Evolutionary conservation across 768 basidiomycete genomes (phyloP), one percentile per base, ranked within the genome.

Genomic region (Paxillus rubicundulus): DNA sequence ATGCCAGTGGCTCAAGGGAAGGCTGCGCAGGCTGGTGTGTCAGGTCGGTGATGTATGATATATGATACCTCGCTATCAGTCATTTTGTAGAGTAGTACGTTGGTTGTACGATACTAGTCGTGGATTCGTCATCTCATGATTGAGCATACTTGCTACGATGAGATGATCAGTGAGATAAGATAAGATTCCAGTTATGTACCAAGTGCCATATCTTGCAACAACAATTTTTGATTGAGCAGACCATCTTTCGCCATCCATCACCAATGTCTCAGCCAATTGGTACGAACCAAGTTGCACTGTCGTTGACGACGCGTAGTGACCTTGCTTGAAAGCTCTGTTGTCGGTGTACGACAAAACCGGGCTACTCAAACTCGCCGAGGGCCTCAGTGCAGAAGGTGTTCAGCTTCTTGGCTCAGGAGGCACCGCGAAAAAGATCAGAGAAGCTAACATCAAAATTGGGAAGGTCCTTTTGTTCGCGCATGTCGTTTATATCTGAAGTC

Each of bases 311-410:
- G 9, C 7, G 0, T 27, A 9, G 49, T 59, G 44, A 61, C 45
- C 18, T 43, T 58, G 3, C 47, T 51, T 24, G 50, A 55, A 53
- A 92, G 96, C 95, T 18, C 75, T 99, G 50, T 75, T 99, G 47
- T 97, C 94, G 28, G 97, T 98, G 50, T 98, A 97, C 67, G 96
- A 98, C 77, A 99, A 99, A 74, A 81, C 87, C 45, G 82, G 85
- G 64, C 82, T 99, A 44, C 70, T 98, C 52, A 87, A 94, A 49
- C 81, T 99, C 43, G 97, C 97, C 20, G 79, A 82, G 59, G 90
- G 86, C n/a, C 84, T 98, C 53, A 77, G 82, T 52, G 77, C 78
- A 45, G 81, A 86, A 41, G 95, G 95, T 24, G 86, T 98, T 64
- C 84, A 85, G 44, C 81, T 99, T 10, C 75, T 99, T 16, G 97